Base-by-base conservation (phyloP, 139 green algal genomes). In the Chlamydomonas incerta region DNA sequence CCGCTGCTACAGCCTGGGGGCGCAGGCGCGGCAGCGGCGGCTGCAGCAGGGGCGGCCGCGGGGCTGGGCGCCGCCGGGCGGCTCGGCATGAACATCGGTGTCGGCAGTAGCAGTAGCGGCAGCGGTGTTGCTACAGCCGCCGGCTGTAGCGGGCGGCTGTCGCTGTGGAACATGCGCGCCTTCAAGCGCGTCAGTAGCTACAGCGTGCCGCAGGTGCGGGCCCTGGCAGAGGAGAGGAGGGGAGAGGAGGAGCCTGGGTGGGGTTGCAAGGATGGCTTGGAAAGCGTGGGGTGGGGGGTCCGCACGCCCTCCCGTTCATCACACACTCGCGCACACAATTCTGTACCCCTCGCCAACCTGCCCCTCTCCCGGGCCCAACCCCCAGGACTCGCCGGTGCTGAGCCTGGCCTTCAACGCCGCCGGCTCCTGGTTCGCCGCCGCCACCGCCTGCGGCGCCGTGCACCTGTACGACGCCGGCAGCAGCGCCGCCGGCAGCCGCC, bases 111-210 rank as follows among this genome's bases (percentile, higher is more conserved):
- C 68, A 6, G 76, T 41, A 26, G n/a, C 34, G 20, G 76, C 28
- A 31, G 62, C 41, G 31, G 79, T 50, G 41, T 8, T 50, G 41
- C 41, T 50, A 50, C 47, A 37, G 79, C 24, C 28, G 79, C 29
- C 21, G n/a, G 20, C 20, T 58, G 47, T 50, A 13, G 79, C 65
- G 79, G 63, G 63, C 79, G 79, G 47, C 79, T 85, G 41, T 76
- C 68, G 17, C 34, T 90, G 14, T 92, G 88, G 88, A 92, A 90
- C 66, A 90, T 92, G 88, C 81, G 88, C 20, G 62, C 88, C 28
- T 92, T 89, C 71, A 92, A 90, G 52, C 82, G 72, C 11, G 65
- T 81, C 58, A 66, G 41, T 34, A 72, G 52, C 34, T 86, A 86
- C 68, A 60, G 23, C 18, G 67, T 79, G 11, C 80, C 80, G 33